Conservation (phyloP, 2,329 filamentous ascomycete genomes). For the Beauveria asiatica region DNA sequence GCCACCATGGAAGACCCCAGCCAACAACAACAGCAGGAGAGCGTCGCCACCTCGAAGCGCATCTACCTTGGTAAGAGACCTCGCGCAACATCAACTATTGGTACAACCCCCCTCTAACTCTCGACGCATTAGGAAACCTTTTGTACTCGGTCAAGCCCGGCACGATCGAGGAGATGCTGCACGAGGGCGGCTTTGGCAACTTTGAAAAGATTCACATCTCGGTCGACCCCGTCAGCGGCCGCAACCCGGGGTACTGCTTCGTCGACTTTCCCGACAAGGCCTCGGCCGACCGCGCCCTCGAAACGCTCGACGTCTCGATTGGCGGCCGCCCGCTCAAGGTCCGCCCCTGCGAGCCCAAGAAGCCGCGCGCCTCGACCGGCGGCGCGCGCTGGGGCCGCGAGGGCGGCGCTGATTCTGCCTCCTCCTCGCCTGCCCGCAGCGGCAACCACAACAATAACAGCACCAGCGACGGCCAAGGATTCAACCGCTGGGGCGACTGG, state of each 20-base stretch:
- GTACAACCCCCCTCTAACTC: neutral
- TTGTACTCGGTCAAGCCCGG: conserved; percentile 42
- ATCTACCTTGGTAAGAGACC: conserved; percentile 46
- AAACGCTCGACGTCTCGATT: conserved; percentile 45
- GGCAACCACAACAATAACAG: neutral
- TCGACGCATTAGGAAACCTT: conserved; percentile 37
- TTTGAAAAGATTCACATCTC: conserved; percentile 68
- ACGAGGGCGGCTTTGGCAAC: conserved; percentile 23
- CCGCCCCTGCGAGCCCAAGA: conserved; percentile 54
- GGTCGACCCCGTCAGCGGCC: conserved; percentile 54
- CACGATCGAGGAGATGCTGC: conserved; percentile 53
- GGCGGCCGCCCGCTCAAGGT: conserved; percentile 54
- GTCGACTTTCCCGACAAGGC: conserved; percentile 54
- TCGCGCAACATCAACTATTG: neutral
- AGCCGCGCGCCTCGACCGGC: conserved; percentile 14
- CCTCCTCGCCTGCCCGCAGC: neutral
- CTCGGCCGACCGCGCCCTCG: conserved; percentile 49
- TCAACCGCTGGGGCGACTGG: conserved; percentile 38
- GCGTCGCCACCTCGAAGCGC: conserved; percentile 28
- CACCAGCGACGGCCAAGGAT: conserved; percentile 17
- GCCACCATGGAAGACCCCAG: neutral
- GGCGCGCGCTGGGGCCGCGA: conserved; percentile 13
- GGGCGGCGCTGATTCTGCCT: conserved; percentile 11
- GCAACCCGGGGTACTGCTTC: conserved; percentile 69
- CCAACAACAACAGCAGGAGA: conserved; percentile 13